Evolutionary conservation across 768 basidiomycete genomes (phyloP).

Genomic region (Trametes cinnabarina): DNA sequence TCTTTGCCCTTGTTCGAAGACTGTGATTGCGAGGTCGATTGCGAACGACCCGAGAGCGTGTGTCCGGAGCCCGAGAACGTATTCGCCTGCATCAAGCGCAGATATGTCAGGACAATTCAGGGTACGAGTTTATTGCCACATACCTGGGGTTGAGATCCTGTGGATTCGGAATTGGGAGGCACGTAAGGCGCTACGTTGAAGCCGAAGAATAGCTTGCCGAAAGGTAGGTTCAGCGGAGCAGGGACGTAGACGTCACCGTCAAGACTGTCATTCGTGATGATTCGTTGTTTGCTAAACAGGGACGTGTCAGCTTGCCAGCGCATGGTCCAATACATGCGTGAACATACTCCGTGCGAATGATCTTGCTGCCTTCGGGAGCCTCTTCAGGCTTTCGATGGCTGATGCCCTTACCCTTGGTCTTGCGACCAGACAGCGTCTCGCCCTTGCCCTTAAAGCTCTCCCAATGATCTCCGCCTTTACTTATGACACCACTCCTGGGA

Average conservation of each 20-base stretch:
- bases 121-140: neutral
- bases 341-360: slow-evolving; percentile 88
- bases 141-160: slow-evolving; percentile 19
- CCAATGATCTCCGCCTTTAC: slow-evolving; percentile 81
- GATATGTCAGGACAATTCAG: neutral
- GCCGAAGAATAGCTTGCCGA: slow-evolving; percentile 96
- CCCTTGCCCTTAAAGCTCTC: slow-evolving; percentile 97
- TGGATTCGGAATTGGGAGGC: slow-evolving; percentile 38
- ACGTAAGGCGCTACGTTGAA: slow-evolving; percentile 76
- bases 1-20: slow-evolving; percentile 53
- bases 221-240: slow-evolving; percentile 85
- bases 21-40: slow-evolving; percentile 20
- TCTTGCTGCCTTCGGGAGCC: slow-evolving; percentile 79
- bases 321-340: no score
- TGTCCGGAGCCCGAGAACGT: slow-evolving; percentile 68
- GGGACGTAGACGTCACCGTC: slow-evolving; percentile 79
- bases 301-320: slow-evolving; percentile 1
- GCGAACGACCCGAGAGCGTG: slow-evolving; percentile 55
- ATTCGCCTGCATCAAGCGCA: slow-evolving; percentile 30
- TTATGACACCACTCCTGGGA: slow-evolving; percentile 50
- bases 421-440: slow-evolving; percentile 84
- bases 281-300: slow-evolving; percentile 65
- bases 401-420: slow-evolving; percentile 94
- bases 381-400: slow-evolving; percentile 79
- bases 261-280: slow-evolving; percentile 78